Percentiles rank a stretch among this genome's conserved stretches.
Conservation (phyloP, 768 basidiomycete species). For the Lentinula edodes region DNA sequence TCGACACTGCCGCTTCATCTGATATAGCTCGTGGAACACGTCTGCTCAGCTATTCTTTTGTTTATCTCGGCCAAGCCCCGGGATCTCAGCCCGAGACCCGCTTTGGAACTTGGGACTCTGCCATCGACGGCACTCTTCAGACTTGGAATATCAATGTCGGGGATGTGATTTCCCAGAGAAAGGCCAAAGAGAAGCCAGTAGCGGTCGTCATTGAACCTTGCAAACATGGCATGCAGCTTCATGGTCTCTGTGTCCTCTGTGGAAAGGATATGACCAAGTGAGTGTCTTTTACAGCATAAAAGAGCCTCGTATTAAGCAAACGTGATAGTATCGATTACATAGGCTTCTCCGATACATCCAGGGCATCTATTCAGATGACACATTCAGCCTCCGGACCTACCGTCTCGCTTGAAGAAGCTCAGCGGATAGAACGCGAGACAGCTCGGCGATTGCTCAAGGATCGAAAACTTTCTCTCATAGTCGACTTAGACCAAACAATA, state of each 20-base stretch:
- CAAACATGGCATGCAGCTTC: conserved; percentile 90
- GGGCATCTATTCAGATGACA: conserved; percentile 90
- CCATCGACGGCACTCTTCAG: conserved; percentile 74
- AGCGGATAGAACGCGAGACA: conserved; percentile 80
- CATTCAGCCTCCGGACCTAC: conserved; percentile 89
- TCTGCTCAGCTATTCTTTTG: conserved; percentile 82
- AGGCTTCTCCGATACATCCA: conserved; percentile 79
- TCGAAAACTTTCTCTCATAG: conserved; percentile 87
- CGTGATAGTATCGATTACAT: conserved; percentile 68
- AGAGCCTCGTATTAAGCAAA: conserved; percentile 10
- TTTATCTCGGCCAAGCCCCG: conserved; percentile 41
- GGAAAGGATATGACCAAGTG: conserved; percentile 94
- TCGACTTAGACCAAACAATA: conserved; percentile 98
- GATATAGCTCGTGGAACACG: conserved; percentile 65
- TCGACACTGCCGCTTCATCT: conserved; percentile 44
- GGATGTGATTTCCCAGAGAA: conserved; percentile 55
- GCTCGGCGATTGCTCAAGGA: conserved; percentile 70
- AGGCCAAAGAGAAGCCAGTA: conserved; percentile 55
- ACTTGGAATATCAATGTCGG: conserved; percentile 65
- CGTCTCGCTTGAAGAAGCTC: conserved; percentile 89
- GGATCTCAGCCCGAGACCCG: conserved; percentile 56
- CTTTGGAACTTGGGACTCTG: conserved; percentile 88
- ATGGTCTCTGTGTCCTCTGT: conserved; percentile 89
- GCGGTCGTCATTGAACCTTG: conserved; percentile 84
- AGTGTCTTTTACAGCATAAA: conserved; percentile 20